Evolutionary conservation across 2,329 filamentous ascomycete genomes (phyloP), one percentile per base, ranked within the genome.

Genomic region (Didymella pinodella): DNA sequence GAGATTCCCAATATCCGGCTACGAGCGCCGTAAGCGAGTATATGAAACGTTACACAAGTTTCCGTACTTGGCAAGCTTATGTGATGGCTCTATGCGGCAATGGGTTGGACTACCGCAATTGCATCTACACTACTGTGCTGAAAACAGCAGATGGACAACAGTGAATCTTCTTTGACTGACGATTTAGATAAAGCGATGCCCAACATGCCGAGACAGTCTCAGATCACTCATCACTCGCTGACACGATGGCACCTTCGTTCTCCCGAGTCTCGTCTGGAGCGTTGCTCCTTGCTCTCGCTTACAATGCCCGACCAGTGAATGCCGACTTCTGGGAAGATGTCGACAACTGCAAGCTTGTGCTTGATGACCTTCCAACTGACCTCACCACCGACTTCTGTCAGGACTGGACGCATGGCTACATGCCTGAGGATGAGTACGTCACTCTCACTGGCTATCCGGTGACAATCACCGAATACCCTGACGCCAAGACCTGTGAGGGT

Each of bases 261-360:
- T 58, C 55, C 41, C 55, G 55, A 6, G 49, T 58, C 40, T 58
- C 55, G 16, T 58, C 55, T 14, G 55, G 55, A 53, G 55, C 55
- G 20, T 31, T 58, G 44, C 49, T 58, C 55, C 45, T 58, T 46
- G 49, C 49, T 46, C 55, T 58, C 40, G 49, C 51, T 54, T 59
- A 54, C 41, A 59, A 59, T 31, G 56, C 56, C 18, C 50, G 34
- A 29, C 51, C 46, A 18, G 56, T 59, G 11, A 59, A 50, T 6
- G 56, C 56, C 2, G 56, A 59, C 51, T 59, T 51, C 47, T 50
- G 47, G 50, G 56, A 59, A 48, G 56, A 59, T n/a, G 56, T 59
- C 46, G 50, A 54, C 40, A 59, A 59, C 36, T 59, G 56, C 41
- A 46, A 54, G 50, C 56, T 59, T 20, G 56, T 59, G 20, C 57